Evolutionary conservation across 2,329 filamentous ascomycete species (phyloP).

Genomic region (Monosporascus sp.): DNA sequence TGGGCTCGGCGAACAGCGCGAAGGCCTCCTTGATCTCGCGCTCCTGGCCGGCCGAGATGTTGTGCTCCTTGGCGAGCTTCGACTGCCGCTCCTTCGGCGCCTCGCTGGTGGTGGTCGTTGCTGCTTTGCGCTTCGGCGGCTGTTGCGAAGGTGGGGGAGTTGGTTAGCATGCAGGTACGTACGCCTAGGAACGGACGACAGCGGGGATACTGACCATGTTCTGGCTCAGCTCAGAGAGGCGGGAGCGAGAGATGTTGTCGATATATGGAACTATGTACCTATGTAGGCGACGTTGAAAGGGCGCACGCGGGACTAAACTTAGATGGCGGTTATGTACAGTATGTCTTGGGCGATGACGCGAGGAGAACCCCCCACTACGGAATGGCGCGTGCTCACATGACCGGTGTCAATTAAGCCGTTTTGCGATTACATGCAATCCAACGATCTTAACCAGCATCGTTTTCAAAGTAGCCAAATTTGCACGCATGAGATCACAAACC

Average conservation of each 20-base stretch:
- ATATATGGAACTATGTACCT: not conserved
- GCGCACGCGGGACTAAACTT: not conserved
- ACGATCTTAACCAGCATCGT: too few species aligned
- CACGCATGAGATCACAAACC: too few species aligned
- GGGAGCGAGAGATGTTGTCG: too few species aligned
- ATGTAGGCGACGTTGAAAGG: not conserved
- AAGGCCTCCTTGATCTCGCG: constrained; percentile 89
- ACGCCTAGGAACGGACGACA: not conserved
- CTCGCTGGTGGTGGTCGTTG: constrained; percentile 12
- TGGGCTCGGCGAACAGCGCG: constrained; percentile 68
- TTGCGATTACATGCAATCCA: too few species aligned
- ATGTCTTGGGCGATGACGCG: not conserved
- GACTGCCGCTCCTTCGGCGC: constrained; percentile 56
- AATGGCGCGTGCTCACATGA: not conserved
- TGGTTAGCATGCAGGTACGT: not conserved
- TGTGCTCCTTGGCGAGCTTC: constrained; percentile 88
- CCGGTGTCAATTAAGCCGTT: not conserved
- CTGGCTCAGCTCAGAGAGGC: not conserved
- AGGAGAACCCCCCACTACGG: not conserved
- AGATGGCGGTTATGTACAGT: not conserved
- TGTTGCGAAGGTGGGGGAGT: constrained; percentile 17
- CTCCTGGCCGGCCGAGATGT: constrained; percentile 78
- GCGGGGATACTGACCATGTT: not conserved
- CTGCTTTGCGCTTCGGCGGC: constrained; percentile 49
- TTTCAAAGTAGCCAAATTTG: too few species aligned